These are phyloP conservation scores for Flaveria robusta DNA, from an alignment of 129 eudicot species.

Conservation along the genomic window DNA sequence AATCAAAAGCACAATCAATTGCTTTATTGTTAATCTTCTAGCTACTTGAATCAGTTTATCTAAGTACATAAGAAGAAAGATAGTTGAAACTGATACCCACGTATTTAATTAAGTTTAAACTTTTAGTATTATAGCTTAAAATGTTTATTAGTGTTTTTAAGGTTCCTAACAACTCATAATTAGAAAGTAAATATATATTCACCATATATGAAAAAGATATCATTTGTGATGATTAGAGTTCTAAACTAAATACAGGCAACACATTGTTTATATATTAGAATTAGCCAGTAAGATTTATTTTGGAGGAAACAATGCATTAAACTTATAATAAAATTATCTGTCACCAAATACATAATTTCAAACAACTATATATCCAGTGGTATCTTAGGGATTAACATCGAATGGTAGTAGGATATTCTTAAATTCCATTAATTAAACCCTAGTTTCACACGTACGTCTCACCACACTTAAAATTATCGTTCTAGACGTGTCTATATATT, in stretches of 20 bases:
- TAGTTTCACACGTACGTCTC: neutral
- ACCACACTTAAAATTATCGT: neutral
- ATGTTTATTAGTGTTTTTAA: too few species aligned
- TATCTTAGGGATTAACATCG: neutral
- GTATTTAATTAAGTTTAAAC: too few species aligned
- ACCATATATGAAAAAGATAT: too few species aligned
- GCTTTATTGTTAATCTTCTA: too few species aligned
- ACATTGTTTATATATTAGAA: neutral
- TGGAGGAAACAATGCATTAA: neutral
- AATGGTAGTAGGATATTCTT: constrained; percentile 7
- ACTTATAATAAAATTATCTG: neutral
- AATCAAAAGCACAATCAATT: too few species aligned
- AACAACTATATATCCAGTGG: neutral
- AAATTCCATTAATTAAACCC: neutral
- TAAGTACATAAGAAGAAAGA: too few species aligned
- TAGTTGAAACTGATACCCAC: too few species aligned
- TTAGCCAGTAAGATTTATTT: constrained; percentile 1
- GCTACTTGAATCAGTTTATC: too few species aligned
- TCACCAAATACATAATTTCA: neutral
- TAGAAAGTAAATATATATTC: too few species aligned
- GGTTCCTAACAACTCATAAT: too few species aligned
- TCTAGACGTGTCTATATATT: neutral
- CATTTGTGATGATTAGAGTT: too few species aligned
- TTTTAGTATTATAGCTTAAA: too few species aligned
- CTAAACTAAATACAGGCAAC: neutral